phyloP scores from a whole-genome alignment of 441 rosid genomes.

The Populus tomentosa region DNA sequence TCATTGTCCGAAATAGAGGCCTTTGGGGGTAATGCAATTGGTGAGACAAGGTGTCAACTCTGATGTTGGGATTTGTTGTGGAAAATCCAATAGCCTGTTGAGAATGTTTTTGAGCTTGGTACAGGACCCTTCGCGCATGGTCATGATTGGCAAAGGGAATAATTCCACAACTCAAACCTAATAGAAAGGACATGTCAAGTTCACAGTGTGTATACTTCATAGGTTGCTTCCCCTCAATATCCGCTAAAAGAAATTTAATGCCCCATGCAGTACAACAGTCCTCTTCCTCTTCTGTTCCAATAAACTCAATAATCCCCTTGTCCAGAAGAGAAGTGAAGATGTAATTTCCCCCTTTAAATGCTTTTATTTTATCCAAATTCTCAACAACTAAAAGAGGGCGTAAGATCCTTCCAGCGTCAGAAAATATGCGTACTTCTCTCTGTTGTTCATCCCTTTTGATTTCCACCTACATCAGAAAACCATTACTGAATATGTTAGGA shows the following conservation, averaged over 20 bases:
- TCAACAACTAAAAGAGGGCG: slow-evolving; percentile 85
- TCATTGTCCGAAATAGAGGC: slow-evolving; percentile 75
- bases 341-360: slow-evolving; percentile 44
- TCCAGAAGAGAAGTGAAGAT: slow-evolving; percentile 55
- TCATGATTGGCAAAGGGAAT: slow-evolving; percentile 90
- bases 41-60: slow-evolving; percentile 81
- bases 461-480: slow-evolving; percentile 44
- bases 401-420: slow-evolving; percentile 86
- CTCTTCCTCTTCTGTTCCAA: slow-evolving; percentile 92
- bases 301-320: slow-evolving; percentile 65
- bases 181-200: slow-evolving; percentile 70
- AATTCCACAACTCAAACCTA: slow-evolving; percentile 85
- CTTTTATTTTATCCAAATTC: slow-evolving; percentile 49
- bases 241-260: slow-evolving; percentile 48
- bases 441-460: slow-evolving; percentile 70
- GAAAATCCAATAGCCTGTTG: slow-evolving; percentile 93
- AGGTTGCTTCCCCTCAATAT: slow-evolving; percentile 29
- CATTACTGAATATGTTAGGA: too few relatives aligned
- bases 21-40: slow-evolving; percentile 80
- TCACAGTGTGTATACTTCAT: slow-evolving; percentile 72
- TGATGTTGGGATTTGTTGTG: slow-evolving; percentile 72
- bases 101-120: slow-evolving; percentile 74
- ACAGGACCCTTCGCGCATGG: slow-evolving; percentile 86
- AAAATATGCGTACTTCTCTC: slow-evolving; percentile 69
- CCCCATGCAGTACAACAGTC: slow-evolving; percentile 77